Conservation (phyloP, 805 yeast genomes). For the Saccharomycopsis oosterbeekiorum region DNA sequence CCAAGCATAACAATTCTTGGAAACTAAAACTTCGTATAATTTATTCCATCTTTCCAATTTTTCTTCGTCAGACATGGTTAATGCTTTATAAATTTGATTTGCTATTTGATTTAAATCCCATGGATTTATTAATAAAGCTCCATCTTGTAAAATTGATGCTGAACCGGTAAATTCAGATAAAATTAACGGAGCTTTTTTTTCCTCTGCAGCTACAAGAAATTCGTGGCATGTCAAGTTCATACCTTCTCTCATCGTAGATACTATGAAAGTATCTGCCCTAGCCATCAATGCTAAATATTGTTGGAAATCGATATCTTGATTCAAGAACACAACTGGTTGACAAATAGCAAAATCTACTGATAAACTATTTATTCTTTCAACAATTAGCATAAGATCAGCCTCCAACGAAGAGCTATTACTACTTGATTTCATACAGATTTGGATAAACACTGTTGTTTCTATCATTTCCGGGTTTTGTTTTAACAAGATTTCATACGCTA, state of each 20-base stretch:
- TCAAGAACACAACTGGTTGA: slow-evolving; percentile 80
- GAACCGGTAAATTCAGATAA: slow-evolving; percentile 94
- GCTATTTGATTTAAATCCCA: slow-evolving; percentile 73
- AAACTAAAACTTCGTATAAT: slow-evolving; percentile 47
- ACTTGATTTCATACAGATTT: slow-evolving; percentile 60
- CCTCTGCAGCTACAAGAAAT: slow-evolving; percentile 65
- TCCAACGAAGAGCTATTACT: slow-evolving; percentile 55
- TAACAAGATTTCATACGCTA: slow-evolving; percentile 78
- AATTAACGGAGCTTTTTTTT: slow-evolving; percentile 69
- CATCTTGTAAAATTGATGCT: slow-evolving; percentile 62
- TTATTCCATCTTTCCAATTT: slow-evolving; percentile 51
- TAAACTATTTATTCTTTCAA: slow-evolving; percentile 75
- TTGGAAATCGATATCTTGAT: slow-evolving; percentile 79
- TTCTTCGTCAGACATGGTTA: slow-evolving; percentile 56
- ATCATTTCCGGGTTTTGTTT: slow-evolving; percentile 61
- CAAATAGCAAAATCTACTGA: slow-evolving; percentile 60
- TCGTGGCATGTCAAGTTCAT: slow-evolving; percentile 96
- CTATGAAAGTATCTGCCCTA: slow-evolving; percentile 83
- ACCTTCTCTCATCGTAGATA: slow-evolving; percentile 90
- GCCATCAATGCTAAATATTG: slow-evolving; percentile 80
- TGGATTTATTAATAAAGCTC: slow-evolving; percentile 77
- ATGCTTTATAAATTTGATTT: slow-evolving; percentile 49
- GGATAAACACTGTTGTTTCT: slow-evolving; percentile 64
- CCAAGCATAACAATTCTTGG: slow-evolving; percentile 73
- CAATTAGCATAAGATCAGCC: slow-evolving; percentile 62